Evolutionary conservation across 192 early-diverging fungal genomes (phyloP).

Genomic region (Phycomyces blakesleeanus): DNA sequence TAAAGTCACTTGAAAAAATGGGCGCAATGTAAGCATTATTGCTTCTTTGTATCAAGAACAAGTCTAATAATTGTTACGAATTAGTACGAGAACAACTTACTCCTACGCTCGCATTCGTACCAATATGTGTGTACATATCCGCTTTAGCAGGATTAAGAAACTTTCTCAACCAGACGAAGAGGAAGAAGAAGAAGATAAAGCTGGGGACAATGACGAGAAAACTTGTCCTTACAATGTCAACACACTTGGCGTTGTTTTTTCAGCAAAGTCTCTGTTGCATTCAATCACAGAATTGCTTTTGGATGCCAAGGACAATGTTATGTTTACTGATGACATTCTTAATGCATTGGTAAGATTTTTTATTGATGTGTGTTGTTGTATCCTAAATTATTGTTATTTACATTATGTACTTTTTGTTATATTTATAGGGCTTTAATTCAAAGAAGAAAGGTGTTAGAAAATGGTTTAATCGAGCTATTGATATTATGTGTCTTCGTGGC

Average conservation of each 20-base stretch:
- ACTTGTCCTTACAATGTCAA: slow-evolving; percentile 15
- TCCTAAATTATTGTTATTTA: too few relatives aligned
- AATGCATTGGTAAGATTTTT: slow-evolving; percentile 9
- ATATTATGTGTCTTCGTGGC: slow-evolving; percentile 4
- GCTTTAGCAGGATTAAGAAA: neutral
- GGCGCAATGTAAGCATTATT: slow-evolving; percentile 16
- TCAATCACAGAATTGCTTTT: neutral
- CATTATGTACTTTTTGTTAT: neutral
- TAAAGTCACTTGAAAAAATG: slow-evolving; percentile 16
- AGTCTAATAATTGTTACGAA: neutral
- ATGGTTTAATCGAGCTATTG: slow-evolving; percentile 23
- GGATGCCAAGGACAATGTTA: neutral
- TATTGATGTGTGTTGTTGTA: too few relatives aligned
- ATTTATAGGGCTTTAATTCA: slow-evolving; percentile 13
- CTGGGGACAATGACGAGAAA: neutral
- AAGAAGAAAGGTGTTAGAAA: neutral
- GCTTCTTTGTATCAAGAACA: too few relatives aligned
- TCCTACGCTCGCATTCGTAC: neutral
- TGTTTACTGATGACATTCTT: slow-evolving; percentile 10
- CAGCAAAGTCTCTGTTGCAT: neutral
- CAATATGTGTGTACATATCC: slow-evolving; percentile 16
- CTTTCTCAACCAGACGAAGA: neutral
- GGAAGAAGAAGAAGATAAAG: neutral
- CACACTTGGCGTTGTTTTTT: slow-evolving; percentile 4
- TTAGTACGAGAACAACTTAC: neutral